These are phyloP conservation scores for Russula sp. DNA, from an alignment of 768 basidiomycete species.

Conservation along the genomic window DNA sequence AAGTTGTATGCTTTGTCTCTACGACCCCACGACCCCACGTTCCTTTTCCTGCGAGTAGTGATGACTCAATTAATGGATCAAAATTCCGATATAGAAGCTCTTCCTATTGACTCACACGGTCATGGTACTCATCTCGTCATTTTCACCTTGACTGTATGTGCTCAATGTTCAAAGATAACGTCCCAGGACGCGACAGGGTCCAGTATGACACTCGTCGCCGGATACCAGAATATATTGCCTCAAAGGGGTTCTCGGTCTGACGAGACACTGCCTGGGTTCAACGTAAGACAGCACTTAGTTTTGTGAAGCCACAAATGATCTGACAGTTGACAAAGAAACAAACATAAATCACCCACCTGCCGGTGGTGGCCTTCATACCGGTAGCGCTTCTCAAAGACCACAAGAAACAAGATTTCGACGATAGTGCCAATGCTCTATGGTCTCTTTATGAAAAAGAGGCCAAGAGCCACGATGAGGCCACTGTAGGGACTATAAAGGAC, in stretches of 20 bases:
- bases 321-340: not conserved
- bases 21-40: not conserved
- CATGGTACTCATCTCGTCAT: not conserved
- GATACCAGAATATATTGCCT: not conserved
- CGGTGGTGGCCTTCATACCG: not conserved
- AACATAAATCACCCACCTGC: not conserved
- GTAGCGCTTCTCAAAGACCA: not conserved
- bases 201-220: not conserved
- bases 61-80: not conserved
- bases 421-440: slow-evolving; percentile 13
- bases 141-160: not conserved
- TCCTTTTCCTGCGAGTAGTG: not conserved
- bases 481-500: not conserved
- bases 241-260: not conserved
- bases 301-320: not conserved
- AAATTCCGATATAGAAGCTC: not conserved
- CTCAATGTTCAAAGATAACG: not conserved
- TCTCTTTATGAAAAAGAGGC: slow-evolving; percentile 11
- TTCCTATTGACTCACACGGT: not conserved
- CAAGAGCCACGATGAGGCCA: slow-evolving; percentile 7
- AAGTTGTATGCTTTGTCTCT: not conserved
- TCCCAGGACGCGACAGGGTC: not conserved
- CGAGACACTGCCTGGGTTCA: not conserved
- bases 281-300: not conserved
- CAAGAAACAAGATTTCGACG: slow-evolving; percentile 7